These are phyloP conservation scores for Onygena corvina DNA, from an alignment of 2,329 filamentous ascomycete genomes.

Conservation along the genomic window DNA sequence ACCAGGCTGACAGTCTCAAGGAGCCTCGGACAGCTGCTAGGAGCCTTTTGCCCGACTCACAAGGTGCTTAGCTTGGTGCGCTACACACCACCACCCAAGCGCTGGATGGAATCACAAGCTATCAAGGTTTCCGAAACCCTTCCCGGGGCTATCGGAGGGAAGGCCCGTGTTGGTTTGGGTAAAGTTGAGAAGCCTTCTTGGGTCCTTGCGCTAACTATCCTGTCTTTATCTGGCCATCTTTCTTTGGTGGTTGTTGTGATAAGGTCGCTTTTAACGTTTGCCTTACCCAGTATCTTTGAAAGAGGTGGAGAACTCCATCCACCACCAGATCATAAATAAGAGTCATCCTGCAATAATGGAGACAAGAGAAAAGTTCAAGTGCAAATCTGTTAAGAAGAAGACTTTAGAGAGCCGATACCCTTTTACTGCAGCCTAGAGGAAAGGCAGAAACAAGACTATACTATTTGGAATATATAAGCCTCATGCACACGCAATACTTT, in stretches of 20 bases:
- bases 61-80: neutral
- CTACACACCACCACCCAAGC: neutral
- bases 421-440: neutral
- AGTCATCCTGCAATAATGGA: neutral
- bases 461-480: conserved; percentile 3
- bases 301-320: neutral
- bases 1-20: neutral
- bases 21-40: neutral
- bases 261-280: neutral
- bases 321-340: neutral
- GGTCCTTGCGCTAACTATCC: conserved; percentile 3
- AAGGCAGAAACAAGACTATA: neutral
- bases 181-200: conserved; percentile 1
- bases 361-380: neutral
- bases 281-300: conserved; percentile 1
- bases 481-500: neutral
- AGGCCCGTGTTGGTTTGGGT: neutral
- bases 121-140: neutral
- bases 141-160: neutral
- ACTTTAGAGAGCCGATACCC: neutral
- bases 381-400: neutral
- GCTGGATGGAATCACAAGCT: neutral
- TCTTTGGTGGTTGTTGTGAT: neutral
- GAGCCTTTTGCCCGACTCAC: neutral
- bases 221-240: neutral